Percentiles rank a stretch among this genome's conserved stretches.
phyloP scores from a whole-genome alignment of 2,329 filamentous ascomycete species.

The Ceratocystis huliohia region DNA sequence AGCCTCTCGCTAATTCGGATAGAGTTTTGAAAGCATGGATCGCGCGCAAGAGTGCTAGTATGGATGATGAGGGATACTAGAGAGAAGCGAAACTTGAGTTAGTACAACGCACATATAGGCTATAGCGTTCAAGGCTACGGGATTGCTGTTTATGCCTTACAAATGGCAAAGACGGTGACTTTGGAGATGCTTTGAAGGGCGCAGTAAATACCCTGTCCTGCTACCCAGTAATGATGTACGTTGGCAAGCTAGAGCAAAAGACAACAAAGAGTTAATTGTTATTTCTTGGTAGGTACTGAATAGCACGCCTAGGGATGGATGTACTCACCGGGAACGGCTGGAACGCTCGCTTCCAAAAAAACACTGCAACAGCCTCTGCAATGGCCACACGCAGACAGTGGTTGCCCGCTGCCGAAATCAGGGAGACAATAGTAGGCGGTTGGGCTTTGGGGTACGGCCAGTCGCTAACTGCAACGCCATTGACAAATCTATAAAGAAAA shows the following conservation, averaged over 20 bases:
- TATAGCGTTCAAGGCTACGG: too few species aligned
- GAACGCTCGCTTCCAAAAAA: slow-evolving; percentile 18
- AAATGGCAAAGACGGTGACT: slow-evolving; percentile 19
- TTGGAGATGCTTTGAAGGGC: slow-evolving; percentile 14
- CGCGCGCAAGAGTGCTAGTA: slow-evolving; percentile 17
- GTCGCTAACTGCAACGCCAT: slow-evolving; percentile 17
- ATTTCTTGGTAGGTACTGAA: background rate
- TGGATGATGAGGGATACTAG: slow-evolving; percentile 19
- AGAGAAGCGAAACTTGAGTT: background rate
- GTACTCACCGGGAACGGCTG: slow-evolving; percentile 18
- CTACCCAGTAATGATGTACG: slow-evolving; percentile 20
- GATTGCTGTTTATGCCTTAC: slow-evolving; percentile 4
- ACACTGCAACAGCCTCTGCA: slow-evolving; percentile 19
- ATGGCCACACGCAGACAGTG: slow-evolving; percentile 16
- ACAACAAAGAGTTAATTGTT: background rate
- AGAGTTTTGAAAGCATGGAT: slow-evolving; percentile 20
- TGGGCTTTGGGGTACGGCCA: slow-evolving; percentile 19
- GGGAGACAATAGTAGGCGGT: slow-evolving; percentile 18
- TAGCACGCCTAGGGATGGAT: background rate
- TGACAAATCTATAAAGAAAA: slow-evolving; percentile 19
- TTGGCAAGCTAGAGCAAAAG: slow-evolving; percentile 16
- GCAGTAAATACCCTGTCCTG: slow-evolving; percentile 15
- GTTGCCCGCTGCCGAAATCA: slow-evolving; percentile 17
- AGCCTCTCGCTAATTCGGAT: slow-evolving; percentile 18
- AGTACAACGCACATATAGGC: too few species aligned